Evolutionary conservation across 805 yeast species (phyloP), one percentile per base, ranked within the genome.

Genomic region (Danielozyma ontarioensis): DNA sequence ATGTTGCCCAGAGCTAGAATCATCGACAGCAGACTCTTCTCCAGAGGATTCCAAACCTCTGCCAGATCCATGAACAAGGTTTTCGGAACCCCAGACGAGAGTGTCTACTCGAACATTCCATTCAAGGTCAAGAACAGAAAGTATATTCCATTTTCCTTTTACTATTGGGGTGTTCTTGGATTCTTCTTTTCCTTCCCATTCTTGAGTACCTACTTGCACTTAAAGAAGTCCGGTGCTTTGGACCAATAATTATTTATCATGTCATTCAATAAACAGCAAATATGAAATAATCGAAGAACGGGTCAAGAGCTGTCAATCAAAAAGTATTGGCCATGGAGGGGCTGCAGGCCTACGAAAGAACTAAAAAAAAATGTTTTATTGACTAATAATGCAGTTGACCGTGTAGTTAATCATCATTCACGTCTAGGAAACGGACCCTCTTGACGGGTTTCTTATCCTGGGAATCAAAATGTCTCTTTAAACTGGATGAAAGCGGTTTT

Each of bases 111-210:
- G 54, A 90, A 93, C 77, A 57, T 90, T 44, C 98, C 98, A 46
- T 93, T 90, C 79, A 78, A 78, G 74, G 95, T 90, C 44, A 88
- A 87, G 76, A 73, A 80, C 77, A 88, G 95, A 76, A 83, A 79
- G 70, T 42, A 34, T 28, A 74, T 90, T 46, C 97, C 97, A 48
- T 88, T 75, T 62, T 85, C 80, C 47, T 68, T 87, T 33, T 73
- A 82, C 46, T 95, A 83, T 72, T 82, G 84, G 73, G 78, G 88
- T 34, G 82, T 78, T 68, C 72, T 82, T 46, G 57, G 56, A 13
- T 45, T 40, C 28, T 38, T 40, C 37, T 40, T 46, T 34, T 47
- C 62, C 32, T 64, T 66, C 63, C 97, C 97, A 57, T 83, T 86
- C 71, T 70, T 83, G 54, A 78, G 88, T 36, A 69, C 76, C 44